Conservation (phyloP, 208 protist species). For the Leptomonas seymouri region DNA sequence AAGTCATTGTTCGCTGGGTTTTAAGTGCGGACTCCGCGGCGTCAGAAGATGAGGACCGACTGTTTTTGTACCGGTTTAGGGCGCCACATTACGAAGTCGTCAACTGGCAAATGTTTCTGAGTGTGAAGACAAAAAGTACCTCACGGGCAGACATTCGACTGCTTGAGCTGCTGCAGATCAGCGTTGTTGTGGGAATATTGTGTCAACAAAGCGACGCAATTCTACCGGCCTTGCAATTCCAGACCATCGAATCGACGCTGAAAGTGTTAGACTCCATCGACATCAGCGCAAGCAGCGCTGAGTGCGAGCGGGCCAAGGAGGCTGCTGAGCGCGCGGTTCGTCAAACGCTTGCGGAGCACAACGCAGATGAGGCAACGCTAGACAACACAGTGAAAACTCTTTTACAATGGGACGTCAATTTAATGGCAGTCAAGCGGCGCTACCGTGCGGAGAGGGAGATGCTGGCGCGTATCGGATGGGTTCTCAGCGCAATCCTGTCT, state of each 20-base stretch:
- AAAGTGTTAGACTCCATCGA: constrained; percentile 71
- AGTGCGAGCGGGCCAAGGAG: constrained; percentile 17
- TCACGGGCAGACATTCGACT: constrained; percentile 40
- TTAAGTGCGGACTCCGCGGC: constrained; percentile 47
- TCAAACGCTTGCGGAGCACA: constrained; percentile 23
- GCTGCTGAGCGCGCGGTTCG: constrained; percentile 15
- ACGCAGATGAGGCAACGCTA: not conserved
- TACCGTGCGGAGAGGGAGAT: constrained; percentile 59
- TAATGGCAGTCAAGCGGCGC: constrained; percentile 33
- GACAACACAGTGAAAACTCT: constrained; percentile 22
- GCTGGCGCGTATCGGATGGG: constrained; percentile 65
- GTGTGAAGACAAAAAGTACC: constrained; percentile 45
- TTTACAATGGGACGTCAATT: constrained; percentile 23
- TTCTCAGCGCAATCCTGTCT: constrained; percentile 73
- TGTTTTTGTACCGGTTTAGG: constrained; percentile 76
- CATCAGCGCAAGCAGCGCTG: constrained; percentile 13
- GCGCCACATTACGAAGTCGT: constrained; percentile 70
- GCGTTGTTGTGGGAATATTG: constrained; percentile 64
- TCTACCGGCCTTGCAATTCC: constrained; percentile 73
- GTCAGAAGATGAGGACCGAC: constrained; percentile 20
- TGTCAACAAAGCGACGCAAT: constrained; percentile 77
- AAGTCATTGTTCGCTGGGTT: constrained; percentile 77
- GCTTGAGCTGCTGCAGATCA: constrained; percentile 72
- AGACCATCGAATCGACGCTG: constrained; percentile 70
- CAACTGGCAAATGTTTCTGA: constrained; percentile 53